Evolutionary conservation across 2,329 filamentous ascomycete genomes (phyloP), one percentile per base, ranked within the genome.

Genomic region (Trichoderma cornu-damae): DNA sequence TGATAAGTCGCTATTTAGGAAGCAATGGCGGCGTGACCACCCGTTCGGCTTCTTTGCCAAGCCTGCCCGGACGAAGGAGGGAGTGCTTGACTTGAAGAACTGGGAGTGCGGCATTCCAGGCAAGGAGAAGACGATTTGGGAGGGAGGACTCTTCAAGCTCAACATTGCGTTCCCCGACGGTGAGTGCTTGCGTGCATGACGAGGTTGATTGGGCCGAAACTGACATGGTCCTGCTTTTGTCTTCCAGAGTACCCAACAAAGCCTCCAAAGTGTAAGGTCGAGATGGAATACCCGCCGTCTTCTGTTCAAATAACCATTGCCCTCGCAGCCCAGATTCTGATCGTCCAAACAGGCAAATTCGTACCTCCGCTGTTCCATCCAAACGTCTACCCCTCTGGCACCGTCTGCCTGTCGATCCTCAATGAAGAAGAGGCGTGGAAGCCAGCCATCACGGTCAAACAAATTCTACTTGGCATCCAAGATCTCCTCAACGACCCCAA

Each of bases 391-490:
- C 94, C 94, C 0, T 97, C 93, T 0, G 95, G 94, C 64, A 99
- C 94, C 47, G 94, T 99, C 61, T 99, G 94, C 70, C 82, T 99
- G 20, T 96, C 90, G 26, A 99, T 99, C 64, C 77, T 99, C 63
- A 99, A 97, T 75, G 95, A 99, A 72, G 94, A 99, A 67, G 94
- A 99, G 72, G 92, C 89, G 6, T 99, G 95, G 94, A 95, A 96
- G 73, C 95, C 94, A 1, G 93, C 94, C 6, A 99, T 99, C 68
- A 99, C 94, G 0, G 90, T 99, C 72, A 97, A 96, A 76, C 91
- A 97, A 75, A 97, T 99, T 62, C 82, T 97, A 5, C 81, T 97
- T 1, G 94, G 94, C 48, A 96, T 99, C 58, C 94, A 99, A 73
- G 93, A 96, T 66, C 83, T 99, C 1, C 85, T 99, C 38, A 88